Evolutionary conservation across 371 early-diverging fungal species (phyloP).

Genomic region (Mucor piriformis): DNA sequence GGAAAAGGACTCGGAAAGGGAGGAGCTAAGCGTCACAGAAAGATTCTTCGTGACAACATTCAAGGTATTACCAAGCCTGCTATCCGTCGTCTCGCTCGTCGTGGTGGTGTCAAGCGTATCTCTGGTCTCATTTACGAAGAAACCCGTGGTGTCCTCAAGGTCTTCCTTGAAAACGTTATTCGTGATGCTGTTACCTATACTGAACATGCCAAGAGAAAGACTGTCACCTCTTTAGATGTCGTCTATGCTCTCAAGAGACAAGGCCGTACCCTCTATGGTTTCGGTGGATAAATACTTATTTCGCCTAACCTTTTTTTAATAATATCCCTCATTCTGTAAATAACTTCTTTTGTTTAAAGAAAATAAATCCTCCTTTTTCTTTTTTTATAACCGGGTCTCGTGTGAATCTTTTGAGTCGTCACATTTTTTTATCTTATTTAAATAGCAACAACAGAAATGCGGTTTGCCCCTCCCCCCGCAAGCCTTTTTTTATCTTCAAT

Average conservation of each 20-base stretch:
- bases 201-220: constrained; percentile 99
- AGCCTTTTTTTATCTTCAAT: constrained; percentile 10
- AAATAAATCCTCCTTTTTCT: neutral
- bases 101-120: constrained; percentile 99
- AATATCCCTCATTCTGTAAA: constrained; percentile 13
- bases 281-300: constrained; percentile 28
- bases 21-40: constrained; percentile 99
- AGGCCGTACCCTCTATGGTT: constrained; percentile 92
- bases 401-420: neutral
- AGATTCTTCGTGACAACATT: constrained; percentile 98
- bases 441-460: no score
- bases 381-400: no score
- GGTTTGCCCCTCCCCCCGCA: no score
- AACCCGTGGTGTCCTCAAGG: constrained; percentile 96
- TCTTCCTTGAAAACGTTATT: constrained; percentile 98
- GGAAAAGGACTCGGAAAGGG: constrained; percentile 98
- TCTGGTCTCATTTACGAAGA: constrained; percentile 99
- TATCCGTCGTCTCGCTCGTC: constrained; percentile 99
- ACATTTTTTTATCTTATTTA: neutral
- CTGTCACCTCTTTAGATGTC: constrained; percentile 84
- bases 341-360: neutral
- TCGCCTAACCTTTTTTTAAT: neutral
- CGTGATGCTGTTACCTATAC: constrained; percentile 99
- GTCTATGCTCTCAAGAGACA: constrained; percentile 99
- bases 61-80: constrained; percentile 99